A percentile compares a stretch with the other conserved stretches of the same genome.
Conservation (phyloP, 2,329 filamentous ascomycete genomes). For the Clarireedia sp. region DNA sequence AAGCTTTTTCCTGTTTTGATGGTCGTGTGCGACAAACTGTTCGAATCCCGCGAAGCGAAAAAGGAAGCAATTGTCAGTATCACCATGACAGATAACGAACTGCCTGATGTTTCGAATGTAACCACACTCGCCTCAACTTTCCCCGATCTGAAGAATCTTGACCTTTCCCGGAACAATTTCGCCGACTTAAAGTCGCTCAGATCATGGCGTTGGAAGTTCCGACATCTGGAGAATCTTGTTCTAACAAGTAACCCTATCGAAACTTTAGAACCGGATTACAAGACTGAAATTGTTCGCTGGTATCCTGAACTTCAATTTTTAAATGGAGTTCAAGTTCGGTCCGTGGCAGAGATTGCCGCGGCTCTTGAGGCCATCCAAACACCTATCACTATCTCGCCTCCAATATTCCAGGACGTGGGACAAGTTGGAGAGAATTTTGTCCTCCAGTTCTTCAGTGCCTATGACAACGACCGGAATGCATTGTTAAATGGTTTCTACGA, state of each 20-base stretch:
- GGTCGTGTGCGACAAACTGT: constrained; percentile 72
- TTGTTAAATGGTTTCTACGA: constrained; percentile 68
- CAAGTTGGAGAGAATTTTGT: constrained; percentile 71
- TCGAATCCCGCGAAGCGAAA: constrained; percentile 64
- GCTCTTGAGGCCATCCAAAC: constrained; percentile 40
- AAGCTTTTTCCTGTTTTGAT: constrained; percentile 93
- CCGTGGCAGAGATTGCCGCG: constrained; percentile 59
- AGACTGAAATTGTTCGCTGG: constrained; percentile 69
- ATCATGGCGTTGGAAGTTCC: constrained; percentile 73
- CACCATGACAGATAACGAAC: constrained; percentile 71
- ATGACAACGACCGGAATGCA: constrained; percentile 60
- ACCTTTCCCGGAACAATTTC: constrained; percentile 79
- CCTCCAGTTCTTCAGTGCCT: constrained; percentile 63
- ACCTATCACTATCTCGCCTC: constrained; percentile 53
- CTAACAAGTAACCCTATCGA: constrained; percentile 71
- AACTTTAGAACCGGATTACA: constrained; percentile 49
- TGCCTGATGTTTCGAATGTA: constrained; percentile 64
- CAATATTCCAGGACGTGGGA: constrained; percentile 67
- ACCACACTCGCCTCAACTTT: constrained; percentile 71
- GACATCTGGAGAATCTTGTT: constrained; percentile 70
- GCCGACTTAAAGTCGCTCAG: constrained; percentile 58
- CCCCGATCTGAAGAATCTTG: constrained; percentile 79
- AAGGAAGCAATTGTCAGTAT: constrained; percentile 74
- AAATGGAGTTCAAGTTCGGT: constrained; percentile 67
- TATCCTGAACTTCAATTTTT: constrained; percentile 74